Evolutionary conservation across 1,284 basidiomycete species (phyloP), one percentile per base, ranked within the genome.

Genomic region (Tetrapyrgos nigripes): DNA sequence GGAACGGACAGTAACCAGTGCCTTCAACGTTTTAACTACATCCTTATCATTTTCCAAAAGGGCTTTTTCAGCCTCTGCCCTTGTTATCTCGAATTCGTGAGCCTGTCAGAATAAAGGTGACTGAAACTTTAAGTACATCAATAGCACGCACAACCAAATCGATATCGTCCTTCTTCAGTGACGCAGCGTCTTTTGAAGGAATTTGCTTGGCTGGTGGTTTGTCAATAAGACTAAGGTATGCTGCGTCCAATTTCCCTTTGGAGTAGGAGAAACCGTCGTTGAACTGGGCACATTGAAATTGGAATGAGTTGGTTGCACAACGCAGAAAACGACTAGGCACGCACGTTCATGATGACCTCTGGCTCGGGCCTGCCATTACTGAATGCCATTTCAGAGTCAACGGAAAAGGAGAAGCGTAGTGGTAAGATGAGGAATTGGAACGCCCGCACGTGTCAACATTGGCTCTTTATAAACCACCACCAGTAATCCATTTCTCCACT

Each of bases 261-360:
- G 83, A 84, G 67, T 88, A 90, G 6, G 87, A 79, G 50, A 82
- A 82, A 4, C 88, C 87, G 68, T 90, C 88, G 29, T 72, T 73
- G 66, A 84, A 90, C 87, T 90, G 54, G 13, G 5, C 27, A 43
- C 19, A 63, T 45, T 46, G 27, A 43, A 29, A 52, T 46, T 28
- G 17, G 29, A 21, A 31, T 31, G 14, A n/a, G 31, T 43, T 19
- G 21, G 6, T 27, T 53, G 28, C 9, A 54, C 33, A 10, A 53
- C 11, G 10, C 31, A 52, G 31, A 37, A 24, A 35, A 23, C 35
- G 29, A n/a, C 13, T 17, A 45, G n/a, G 46, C 44, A 37, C 84
- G 52, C 72, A 89, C 87, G 67, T 85, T 87, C 57, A 85, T 78
- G 60, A 89, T 89, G 50, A 90, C 87, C 64, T 90, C 87, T 50